Conservation (phyloP, 148 eudicot species). For the Rheum nobile region DNA sequence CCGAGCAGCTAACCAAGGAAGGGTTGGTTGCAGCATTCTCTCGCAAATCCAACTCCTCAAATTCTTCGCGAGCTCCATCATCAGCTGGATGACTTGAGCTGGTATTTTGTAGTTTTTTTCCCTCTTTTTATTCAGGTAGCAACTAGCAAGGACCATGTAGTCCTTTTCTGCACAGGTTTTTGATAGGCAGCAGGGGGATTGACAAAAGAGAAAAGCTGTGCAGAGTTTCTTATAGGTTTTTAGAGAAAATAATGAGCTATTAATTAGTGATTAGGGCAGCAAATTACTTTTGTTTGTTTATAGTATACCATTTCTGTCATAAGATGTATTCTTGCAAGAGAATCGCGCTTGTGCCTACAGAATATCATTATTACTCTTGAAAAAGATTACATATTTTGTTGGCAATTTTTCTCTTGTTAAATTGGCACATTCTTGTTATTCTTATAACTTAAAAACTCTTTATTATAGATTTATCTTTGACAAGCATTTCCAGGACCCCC, state of each 20-base stretch:
- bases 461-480: not conserved
- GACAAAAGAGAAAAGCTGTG: not conserved
- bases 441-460: not conserved
- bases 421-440: too few species aligned
- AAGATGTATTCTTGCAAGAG: slow-evolving; percentile 12
- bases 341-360: not conserved
- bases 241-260: slow-evolving; percentile 1
- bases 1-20: slow-evolving; percentile 51
- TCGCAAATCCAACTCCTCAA: slow-evolving; percentile 15
- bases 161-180: not conserved
- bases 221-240: not conserved
- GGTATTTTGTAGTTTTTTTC: not conserved
- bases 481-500: not conserved
- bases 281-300: slow-evolving; percentile 15
- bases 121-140: not conserved
- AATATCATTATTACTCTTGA: not conserved
- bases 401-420: too few species aligned
- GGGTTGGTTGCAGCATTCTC: slow-evolving; percentile 38
- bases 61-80: slow-evolving; percentile 9
- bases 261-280: slow-evolving; percentile 13
- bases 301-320: slow-evolving; percentile 22
- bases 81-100: slow-evolving; percentile 14
- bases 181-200: not conserved
- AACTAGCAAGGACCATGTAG: not conserved
- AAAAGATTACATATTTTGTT: not conserved